Percentiles rank a stretch among this genome's conserved stretches.
These are phyloP conservation scores for Daedaleopsis sinensis DNA, from an alignment of 768 basidiomycete genomes.

Conservation along the genomic window DNA sequence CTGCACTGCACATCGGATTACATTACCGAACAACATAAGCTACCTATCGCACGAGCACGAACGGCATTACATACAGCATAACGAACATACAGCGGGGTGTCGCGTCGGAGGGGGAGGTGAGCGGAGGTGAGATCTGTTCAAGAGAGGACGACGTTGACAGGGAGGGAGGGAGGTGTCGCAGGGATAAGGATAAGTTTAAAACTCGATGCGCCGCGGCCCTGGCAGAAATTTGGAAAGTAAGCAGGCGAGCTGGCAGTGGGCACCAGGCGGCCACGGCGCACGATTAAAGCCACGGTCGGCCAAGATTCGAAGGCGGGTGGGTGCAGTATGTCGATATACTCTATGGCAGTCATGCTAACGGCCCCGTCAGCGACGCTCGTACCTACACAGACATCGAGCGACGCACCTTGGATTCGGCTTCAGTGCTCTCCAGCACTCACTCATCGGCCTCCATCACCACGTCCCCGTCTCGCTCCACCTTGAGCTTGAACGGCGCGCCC, in stretches of 20 bases:
- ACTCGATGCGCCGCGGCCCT: neutral
- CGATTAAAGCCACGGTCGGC: neutral
- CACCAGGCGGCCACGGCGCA: neutral
- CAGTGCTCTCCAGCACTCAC: neutral
- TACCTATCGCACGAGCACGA: neutral
- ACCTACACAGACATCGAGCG: neutral
- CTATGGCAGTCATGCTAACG: neutral
- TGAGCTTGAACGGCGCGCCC: neutral
- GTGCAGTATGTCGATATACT: neutral
- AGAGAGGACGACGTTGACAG: no score
- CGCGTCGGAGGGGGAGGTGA: no score
- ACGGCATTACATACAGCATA: neutral
- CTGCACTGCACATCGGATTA: neutral
- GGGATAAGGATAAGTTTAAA: neutral
- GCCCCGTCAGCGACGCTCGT: neutral
- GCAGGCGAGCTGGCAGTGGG: neutral
- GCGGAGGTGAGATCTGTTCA: no score
- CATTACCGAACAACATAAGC: neutral
- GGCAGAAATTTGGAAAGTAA: neutral
- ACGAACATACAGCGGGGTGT: neutral
- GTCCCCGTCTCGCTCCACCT: neutral
- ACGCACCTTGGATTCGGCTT: slow-evolving; percentile 3
- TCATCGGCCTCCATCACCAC: slow-evolving; percentile 1
- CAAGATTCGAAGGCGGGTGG: neutral
- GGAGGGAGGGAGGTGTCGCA: neutral